A percentile compares a stretch with the other conserved stretches of the same genome.
phyloP scores from a whole-genome alignment of 2,329 filamentous ascomycete genomes.

The Albifimbria verrucaria region DNA sequence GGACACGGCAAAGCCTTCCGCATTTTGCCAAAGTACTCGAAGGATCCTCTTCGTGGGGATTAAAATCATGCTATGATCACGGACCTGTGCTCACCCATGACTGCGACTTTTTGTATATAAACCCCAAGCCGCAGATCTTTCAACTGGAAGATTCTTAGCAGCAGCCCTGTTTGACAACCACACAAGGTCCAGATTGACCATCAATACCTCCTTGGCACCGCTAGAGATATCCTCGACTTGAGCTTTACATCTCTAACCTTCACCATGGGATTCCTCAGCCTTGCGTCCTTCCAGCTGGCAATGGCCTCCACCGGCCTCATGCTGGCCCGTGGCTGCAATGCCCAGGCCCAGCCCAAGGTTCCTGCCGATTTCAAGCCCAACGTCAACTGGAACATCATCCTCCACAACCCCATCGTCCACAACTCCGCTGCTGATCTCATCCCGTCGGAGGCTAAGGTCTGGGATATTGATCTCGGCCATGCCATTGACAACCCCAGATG shows the following conservation, averaged over 20 bases:
- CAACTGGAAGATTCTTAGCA: too few relatives aligned
- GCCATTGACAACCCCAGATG: constrained; percentile 19
- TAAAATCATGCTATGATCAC: too few relatives aligned
- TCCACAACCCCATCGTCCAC: constrained; percentile 26
- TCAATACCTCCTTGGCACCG: too few relatives aligned
- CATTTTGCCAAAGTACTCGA: too few relatives aligned
- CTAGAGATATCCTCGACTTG: background rate
- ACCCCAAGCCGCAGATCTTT: too few relatives aligned
- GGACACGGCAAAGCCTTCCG: too few relatives aligned
- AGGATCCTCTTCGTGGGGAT: too few relatives aligned
- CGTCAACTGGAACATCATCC: constrained; percentile 26
- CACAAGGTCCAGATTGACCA: too few relatives aligned
- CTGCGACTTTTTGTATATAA: too few relatives aligned
- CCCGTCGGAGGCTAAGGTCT: constrained; percentile 22
- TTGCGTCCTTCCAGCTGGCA: background rate
- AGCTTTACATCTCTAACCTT: too few relatives aligned
- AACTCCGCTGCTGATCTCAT: constrained; percentile 19
- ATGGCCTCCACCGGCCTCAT: background rate
- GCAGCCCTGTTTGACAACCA: too few relatives aligned
- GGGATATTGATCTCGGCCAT: constrained; percentile 28
- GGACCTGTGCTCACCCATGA: too few relatives aligned
- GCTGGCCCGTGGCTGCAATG: background rate
- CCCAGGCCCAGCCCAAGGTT: background rate
- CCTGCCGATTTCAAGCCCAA: constrained; percentile 22
- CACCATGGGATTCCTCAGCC: background rate